These are phyloP conservation scores for Eucalyptus camaldulensis DNA, from an alignment of 345 rosid species.

Conservation along the genomic window DNA sequence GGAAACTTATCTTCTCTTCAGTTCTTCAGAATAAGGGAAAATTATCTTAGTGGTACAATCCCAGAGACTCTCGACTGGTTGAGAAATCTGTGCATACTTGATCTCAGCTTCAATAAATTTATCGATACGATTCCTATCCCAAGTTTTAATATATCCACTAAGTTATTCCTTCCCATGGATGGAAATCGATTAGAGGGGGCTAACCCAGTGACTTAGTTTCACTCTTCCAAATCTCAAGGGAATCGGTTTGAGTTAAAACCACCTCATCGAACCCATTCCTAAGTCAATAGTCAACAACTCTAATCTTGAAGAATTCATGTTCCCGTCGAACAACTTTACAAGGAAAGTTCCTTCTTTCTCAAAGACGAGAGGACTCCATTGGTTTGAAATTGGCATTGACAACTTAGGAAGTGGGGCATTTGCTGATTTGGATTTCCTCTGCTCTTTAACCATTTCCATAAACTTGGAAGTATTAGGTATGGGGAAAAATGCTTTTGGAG, in stretches of 20 bases:
- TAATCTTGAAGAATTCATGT: neutral
- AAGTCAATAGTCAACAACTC: neutral
- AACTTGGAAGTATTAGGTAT: too few species aligned
- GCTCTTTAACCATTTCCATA: neutral
- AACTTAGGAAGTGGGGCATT: neutral
- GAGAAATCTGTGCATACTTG: neutral
- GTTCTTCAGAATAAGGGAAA: fast-evolving
- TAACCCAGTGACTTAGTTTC: neutral
- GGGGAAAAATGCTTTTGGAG: neutral
- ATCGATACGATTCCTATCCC: neutral
- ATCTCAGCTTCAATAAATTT: neutral
- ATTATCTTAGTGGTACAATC: neutral
- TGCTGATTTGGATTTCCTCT: neutral
- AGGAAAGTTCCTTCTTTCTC: neutral
- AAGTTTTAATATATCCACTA: neutral
- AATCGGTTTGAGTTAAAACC: fast-evolving
- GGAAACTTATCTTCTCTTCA: neutral
- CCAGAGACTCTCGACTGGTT: neutral
- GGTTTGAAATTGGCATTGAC: neutral
- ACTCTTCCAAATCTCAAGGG: neutral
- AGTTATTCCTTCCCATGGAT: fast-evolving
- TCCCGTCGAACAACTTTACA: fast-evolving
- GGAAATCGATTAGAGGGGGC: neutral
- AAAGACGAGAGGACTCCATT: neutral
- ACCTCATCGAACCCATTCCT: neutral